phyloP scores from a whole-genome alignment of 2,329 filamentous ascomycete genomes.

The Akanthomyces dipterigenus region DNA sequence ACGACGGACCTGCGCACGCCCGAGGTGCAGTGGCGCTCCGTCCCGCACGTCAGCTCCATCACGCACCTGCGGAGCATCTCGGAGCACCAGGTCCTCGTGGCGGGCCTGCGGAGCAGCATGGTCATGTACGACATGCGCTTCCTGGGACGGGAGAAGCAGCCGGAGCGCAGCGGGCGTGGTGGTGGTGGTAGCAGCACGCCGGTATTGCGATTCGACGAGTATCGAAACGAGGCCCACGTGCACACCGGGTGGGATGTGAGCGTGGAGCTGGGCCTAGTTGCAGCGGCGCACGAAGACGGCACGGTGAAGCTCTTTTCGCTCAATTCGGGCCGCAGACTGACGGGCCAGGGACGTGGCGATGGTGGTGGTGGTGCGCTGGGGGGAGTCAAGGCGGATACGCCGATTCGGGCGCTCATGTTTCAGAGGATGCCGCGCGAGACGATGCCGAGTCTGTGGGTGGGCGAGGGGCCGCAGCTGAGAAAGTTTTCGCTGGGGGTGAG shows the following conservation, averaged over 20 bases:
- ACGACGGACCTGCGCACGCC: slow-evolving; percentile 38
- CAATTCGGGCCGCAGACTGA: slow-evolving; percentile 34
- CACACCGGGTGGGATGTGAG: slow-evolving; percentile 47
- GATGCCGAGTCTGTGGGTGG: slow-evolving; percentile 41
- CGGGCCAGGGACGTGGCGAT: background rate
- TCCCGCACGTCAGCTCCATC: slow-evolving; percentile 33
- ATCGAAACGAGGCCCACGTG: slow-evolving; percentile 42
- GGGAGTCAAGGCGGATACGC: slow-evolving; percentile 19
- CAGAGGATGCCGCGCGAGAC: slow-evolving; percentile 36
- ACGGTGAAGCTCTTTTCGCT: slow-evolving; percentile 44
- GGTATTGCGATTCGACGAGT: slow-evolving; percentile 41
- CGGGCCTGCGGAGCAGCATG: slow-evolving; percentile 44
- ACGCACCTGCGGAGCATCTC: slow-evolving; percentile 45
- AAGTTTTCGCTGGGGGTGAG: slow-evolving; percentile 39
- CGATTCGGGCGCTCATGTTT: slow-evolving; percentile 40
- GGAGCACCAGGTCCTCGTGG: slow-evolving; percentile 44
- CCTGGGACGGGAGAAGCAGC: slow-evolving; percentile 5
- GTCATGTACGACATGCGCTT: slow-evolving; percentile 52
- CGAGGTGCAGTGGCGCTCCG: slow-evolving; percentile 25
- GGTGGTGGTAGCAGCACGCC: slow-evolving; percentile 25
- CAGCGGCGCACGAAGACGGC: slow-evolving; percentile 46
- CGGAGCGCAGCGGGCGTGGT: background rate
- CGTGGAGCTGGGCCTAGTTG: slow-evolving; percentile 40
- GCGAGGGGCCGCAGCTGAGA: slow-evolving; percentile 27
- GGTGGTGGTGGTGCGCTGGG: slow-evolving; percentile 22